Evolutionary conservation across 2,329 filamentous ascomycete species (phyloP).

Genomic region (Cladosporium oxysporum): DNA sequence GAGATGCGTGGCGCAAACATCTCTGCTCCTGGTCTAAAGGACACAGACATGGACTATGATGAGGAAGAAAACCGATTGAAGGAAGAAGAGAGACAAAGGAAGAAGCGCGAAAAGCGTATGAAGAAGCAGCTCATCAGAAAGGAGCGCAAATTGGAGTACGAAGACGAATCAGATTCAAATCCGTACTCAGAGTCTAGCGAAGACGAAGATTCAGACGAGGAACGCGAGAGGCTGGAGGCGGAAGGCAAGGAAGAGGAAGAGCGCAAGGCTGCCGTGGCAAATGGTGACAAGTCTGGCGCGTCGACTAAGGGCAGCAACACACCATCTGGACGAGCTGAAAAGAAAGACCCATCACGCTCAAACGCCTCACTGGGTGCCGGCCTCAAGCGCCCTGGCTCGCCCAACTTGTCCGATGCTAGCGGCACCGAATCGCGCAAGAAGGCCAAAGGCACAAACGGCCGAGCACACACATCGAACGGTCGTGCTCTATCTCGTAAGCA

Average conservation of each 20-base stretch:
- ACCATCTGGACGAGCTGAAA: conserved; percentile 58
- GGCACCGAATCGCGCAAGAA: conserved; percentile 89
- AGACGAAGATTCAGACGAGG: conserved; percentile 65
- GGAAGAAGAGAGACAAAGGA: conserved; percentile 68
- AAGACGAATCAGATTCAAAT: conserved; percentile 62
- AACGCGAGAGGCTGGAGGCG: conserved; percentile 61
- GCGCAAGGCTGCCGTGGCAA: conserved; percentile 51
- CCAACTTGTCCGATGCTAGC: conserved; percentile 85
- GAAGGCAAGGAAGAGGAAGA: conserved; percentile 58
- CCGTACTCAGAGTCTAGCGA: conserved; percentile 50
- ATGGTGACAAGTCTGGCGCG: conserved; percentile 55
- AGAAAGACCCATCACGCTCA: conserved; percentile 53
- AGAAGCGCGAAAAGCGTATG: conserved; percentile 72
- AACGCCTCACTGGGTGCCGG: conserved; percentile 44
- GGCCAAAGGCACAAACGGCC: conserved; percentile 44
- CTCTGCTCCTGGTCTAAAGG: conserved; percentile 60
- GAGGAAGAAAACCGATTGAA: conserved; percentile 67
- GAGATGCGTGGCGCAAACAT: conserved; percentile 87
- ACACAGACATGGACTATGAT: conserved; percentile 54
- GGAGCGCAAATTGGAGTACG: conserved; percentile 85
- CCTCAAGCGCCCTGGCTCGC: conserved; percentile 83
- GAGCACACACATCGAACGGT: conserved; percentile 39
- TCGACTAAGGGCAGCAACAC: conserved; percentile 72
- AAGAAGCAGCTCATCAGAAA: conserved; percentile 80
- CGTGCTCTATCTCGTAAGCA: conserved; percentile 32